A percentile compares a stretch with the other conserved stretches of the same genome.
Conservation (phyloP, 2,329 filamentous ascomycete species). For the Trichoderma sp. region DNA sequence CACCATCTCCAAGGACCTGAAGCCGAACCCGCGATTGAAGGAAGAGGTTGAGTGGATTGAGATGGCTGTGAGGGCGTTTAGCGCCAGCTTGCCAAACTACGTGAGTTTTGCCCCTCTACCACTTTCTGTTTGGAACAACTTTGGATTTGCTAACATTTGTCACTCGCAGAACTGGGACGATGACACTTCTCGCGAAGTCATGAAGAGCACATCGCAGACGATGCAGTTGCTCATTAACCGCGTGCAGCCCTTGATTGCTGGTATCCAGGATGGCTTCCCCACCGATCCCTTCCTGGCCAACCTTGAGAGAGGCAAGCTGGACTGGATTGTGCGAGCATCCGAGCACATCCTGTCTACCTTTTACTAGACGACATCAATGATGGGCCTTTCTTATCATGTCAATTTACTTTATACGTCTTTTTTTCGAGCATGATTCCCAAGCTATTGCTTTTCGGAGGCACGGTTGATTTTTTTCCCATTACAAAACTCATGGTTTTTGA, state of each 20-base stretch:
- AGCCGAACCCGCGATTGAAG: constrained; percentile 48
- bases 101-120: no score
- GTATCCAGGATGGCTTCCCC: constrained; percentile 37
- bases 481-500: background rate
- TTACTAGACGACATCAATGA: constrained; percentile 27
- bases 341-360: constrained; percentile 36
- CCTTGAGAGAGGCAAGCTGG: constrained; percentile 38
- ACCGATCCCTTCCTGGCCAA: constrained; percentile 40
- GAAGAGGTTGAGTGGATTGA: constrained; percentile 61
- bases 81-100: constrained; percentile 45
- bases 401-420: background rate
- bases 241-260: constrained; percentile 34
- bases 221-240: constrained; percentile 39
- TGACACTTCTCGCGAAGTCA: constrained; percentile 36
- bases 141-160: constrained; percentile 1
- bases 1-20: constrained; percentile 59
- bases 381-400: constrained; percentile 22
- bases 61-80: constrained; percentile 54
- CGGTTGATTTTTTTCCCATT: background rate
- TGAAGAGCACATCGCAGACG: constrained; percentile 39
- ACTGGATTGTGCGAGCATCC: constrained; percentile 39
- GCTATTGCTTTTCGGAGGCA: constrained; percentile 5
- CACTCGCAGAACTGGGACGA: constrained; percentile 38
- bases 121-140: no score
- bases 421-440: constrained; percentile 8